These are phyloP conservation scores for Cadophora sp. DNA, from an alignment of 2,329 filamentous ascomycete genomes.

Conservation along the genomic window DNA sequence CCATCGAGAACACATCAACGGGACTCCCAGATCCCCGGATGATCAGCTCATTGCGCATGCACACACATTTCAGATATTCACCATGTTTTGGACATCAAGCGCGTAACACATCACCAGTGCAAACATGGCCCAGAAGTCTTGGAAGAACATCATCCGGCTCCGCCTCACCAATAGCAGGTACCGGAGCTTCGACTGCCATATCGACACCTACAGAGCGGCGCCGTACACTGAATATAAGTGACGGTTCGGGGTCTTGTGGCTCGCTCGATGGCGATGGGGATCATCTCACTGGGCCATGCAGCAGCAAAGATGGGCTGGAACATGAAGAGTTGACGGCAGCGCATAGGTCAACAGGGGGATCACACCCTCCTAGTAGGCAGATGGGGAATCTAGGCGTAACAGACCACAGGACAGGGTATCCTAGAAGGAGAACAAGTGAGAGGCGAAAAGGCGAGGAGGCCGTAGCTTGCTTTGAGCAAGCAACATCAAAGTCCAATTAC, in stretches of 20 bases:
- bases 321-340: not conserved
- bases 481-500: conserved; percentile 28
- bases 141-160: conserved; percentile 29
- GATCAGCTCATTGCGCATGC: conserved; percentile 44
- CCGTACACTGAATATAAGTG: conserved; percentile 27
- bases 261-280: conserved; percentile 12
- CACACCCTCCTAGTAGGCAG: not conserved
- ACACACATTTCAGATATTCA: conserved; percentile 43
- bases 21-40: conserved; percentile 36
- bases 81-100: conserved; percentile 44
- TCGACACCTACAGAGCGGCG: conserved; percentile 20
- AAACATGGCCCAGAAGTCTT: conserved; percentile 34
- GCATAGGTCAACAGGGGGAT: not conserved
- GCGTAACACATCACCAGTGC: conserved; percentile 40
- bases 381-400: not conserved
- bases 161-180: conserved; percentile 24
- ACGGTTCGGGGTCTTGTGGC: conserved; percentile 20
- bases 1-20: conserved; percentile 10
- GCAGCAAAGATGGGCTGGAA: conserved; percentile 8
- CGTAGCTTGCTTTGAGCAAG: not conserved
- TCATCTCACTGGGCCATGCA: not conserved
- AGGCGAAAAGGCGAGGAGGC: not conserved
- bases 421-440: not conserved
- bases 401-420: too few relatives aligned
- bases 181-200: conserved; percentile 17